Evolutionary conservation across 805 yeast species (phyloP), one percentile per base, ranked within the genome.

Genomic region (Yarrowia phangngaensis): DNA sequence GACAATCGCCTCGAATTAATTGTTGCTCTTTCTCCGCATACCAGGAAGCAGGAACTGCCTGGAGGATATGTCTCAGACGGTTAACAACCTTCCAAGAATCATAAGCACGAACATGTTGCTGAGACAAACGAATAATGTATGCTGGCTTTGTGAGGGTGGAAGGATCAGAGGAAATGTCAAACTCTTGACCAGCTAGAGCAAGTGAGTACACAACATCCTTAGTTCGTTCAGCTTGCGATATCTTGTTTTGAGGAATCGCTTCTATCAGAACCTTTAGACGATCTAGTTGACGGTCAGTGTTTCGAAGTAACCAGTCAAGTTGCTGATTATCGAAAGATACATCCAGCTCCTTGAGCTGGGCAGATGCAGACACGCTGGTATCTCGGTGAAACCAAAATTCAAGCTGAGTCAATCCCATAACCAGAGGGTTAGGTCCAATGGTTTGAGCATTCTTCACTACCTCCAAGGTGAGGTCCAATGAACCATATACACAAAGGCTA

Each of bases 111-210:
- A 87, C 78, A 64, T 89, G 97, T 17, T 79, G 75, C 14, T 73
- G 71, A 3, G 88, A 74, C 2, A 45, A 20, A 47, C 95, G 71
- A 38, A 86, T 75, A 22, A 87, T 78, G 57, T 84, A 80, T 0
- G 96, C 82, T 0, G 97, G 96, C 45, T 87, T 82, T 1, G 97
- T 89, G 46, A 90, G 73, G 14, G 88, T 95, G 5, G 85, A 79
- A 0, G 97, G 94, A 58, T 92, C 97, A 54, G 84, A 84, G 41
- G 79, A 79, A 32, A 88, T 75, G 22, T 73, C 72, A 56, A 64
- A 73, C 17, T 60, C 58, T 22, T 69, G 73, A 40, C 80, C 74
- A 4, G 80, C 79, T 7, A 62, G 55, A 1, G 77, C 69, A 16
- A 75, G 54, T 33, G 67, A 64, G 32, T 73, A 68, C 4, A 77